Percentiles rank a stretch among this genome's conserved stretches.
These are phyloP conservation scores for Exophiala oligosperma DNA, from an alignment of 2,329 filamentous ascomycete species.

Conservation along the genomic window DNA sequence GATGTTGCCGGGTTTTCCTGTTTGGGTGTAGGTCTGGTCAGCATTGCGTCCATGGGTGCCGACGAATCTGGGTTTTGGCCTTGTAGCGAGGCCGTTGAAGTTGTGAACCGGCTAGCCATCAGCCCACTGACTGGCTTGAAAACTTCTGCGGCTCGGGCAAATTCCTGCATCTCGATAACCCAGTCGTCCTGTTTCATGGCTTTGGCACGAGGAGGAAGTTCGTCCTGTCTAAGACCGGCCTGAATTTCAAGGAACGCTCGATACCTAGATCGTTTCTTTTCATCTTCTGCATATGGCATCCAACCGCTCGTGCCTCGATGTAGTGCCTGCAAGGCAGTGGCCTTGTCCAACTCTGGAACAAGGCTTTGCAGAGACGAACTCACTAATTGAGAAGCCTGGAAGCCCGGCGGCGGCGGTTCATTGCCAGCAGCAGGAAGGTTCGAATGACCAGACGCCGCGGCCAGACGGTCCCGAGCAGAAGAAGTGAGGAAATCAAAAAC, in stretches of 20 bases:
- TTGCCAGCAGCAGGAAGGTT: slow-evolving; percentile 76
- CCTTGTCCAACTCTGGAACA: slow-evolving; percentile 62
- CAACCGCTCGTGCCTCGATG: slow-evolving; percentile 65
- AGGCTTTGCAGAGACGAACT: slow-evolving; percentile 45
- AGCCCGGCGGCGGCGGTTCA: slow-evolving; percentile 67
- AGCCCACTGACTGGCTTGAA: slow-evolving; percentile 90
- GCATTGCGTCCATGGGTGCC: slow-evolving; percentile 32
- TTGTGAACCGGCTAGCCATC: slow-evolving; percentile 93
- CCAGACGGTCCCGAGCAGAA: slow-evolving; percentile 74
- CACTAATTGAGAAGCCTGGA: slow-evolving; percentile 61
- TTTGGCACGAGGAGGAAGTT: slow-evolving; percentile 57
- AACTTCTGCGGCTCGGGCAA: slow-evolving; percentile 70
- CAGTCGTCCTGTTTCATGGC: slow-evolving; percentile 68
- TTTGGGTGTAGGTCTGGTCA: slow-evolving; percentile 51
- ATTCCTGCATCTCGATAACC: slow-evolving; percentile 76
- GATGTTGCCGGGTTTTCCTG: slow-evolving; percentile 76
- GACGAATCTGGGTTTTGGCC: slow-evolving; percentile 30
- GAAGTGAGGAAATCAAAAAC: slow-evolving; percentile 90
- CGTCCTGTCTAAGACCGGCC: slow-evolving; percentile 57
- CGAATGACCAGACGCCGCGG: slow-evolving; percentile 68
- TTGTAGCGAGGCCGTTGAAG: slow-evolving; percentile 53
- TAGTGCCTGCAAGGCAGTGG: slow-evolving; percentile 68
- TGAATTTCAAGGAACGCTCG: slow-evolving; percentile 75
- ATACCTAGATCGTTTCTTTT: slow-evolving; percentile 77
- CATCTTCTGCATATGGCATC: slow-evolving; percentile 83